A percentile compares a stretch with the other conserved stretches of the same genome.
phyloP scores from a whole-genome alignment of 2,329 filamentous ascomycete genomes.

The Purpureocillium lavendulum region DNA sequence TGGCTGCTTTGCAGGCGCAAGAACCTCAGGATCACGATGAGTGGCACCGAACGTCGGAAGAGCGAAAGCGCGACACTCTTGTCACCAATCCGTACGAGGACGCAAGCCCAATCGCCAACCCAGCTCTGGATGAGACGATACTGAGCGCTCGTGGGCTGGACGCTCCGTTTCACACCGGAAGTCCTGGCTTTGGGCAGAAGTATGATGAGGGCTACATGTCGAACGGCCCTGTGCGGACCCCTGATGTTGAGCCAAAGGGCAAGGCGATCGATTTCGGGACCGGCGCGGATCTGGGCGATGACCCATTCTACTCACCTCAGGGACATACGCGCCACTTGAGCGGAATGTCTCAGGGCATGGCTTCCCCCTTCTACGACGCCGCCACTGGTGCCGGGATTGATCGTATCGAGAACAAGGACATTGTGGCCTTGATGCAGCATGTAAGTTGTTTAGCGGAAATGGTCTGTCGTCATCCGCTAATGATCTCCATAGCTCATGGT shows the following conservation, averaged over 20 bases:
- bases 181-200: constrained; percentile 52
- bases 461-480: constrained; percentile 13
- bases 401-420: constrained; percentile 89
- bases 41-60: constrained; percentile 53
- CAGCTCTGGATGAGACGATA: constrained; percentile 41
- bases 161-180: constrained; percentile 41
- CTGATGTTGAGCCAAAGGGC: constrained; percentile 43
- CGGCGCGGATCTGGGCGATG: constrained; percentile 45
- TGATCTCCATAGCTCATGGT: constrained; percentile 64
- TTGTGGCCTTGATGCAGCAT: constrained; percentile 96
- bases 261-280: constrained; percentile 47
- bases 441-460: constrained; percentile 33
- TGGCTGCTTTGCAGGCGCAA: constrained; percentile 39
- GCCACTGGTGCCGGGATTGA: constrained; percentile 83
- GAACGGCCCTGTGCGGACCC: constrained; percentile 50
- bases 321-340: constrained; percentile 63
- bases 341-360: constrained; percentile 86
- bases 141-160: constrained; percentile 30
- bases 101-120: constrained; percentile 52
- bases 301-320: constrained; percentile 57
- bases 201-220: constrained; percentile 89
- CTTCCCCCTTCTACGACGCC: constrained; percentile 82
- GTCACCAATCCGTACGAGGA: constrained; percentile 61
- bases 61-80: constrained; percentile 57
- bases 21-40: constrained; percentile 53